Evolutionary conservation across 306 rosid genomes (phyloP).

Genomic region (Fragaria nilgerrensis): DNA sequence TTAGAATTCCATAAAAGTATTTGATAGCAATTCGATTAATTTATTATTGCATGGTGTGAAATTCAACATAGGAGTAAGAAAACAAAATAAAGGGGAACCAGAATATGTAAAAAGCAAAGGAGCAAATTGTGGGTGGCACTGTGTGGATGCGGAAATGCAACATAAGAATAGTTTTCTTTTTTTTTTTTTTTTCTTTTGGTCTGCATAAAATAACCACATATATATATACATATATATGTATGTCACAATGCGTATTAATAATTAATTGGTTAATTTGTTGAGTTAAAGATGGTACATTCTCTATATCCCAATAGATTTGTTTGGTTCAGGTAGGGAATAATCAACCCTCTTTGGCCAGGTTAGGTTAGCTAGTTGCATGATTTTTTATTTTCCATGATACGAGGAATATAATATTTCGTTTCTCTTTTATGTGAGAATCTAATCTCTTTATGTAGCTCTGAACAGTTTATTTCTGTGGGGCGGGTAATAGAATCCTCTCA

Average conservation of each 20-base stretch:
- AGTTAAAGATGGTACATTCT: constrained; percentile 2
- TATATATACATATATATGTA: background rate
- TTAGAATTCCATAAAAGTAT: background rate
- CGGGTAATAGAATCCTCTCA: constrained; percentile 28
- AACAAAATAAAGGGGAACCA: background rate
- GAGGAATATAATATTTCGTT: constrained; percentile 51
- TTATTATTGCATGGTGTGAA: background rate
- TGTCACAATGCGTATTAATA: background rate
- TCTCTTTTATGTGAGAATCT: constrained; percentile 56
- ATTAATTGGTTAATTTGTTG: constrained; percentile 11
- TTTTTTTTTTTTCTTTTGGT: too few species aligned
- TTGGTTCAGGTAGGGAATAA: background rate
- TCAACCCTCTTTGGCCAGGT: constrained; percentile 19
- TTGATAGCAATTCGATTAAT: background rate
- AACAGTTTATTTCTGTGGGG: constrained; percentile 15
- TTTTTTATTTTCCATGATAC: constrained; percentile 53
- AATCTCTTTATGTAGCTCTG: constrained; percentile 44
- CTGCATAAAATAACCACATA: background rate
- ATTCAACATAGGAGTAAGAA: background rate
- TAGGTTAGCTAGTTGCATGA: constrained; percentile 47
- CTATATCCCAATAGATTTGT: background rate
- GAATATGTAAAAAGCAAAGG: background rate
- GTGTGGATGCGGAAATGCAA: constrained; percentile 1
- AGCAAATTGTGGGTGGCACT: background rate
- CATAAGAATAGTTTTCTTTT: too few species aligned